phyloP scores from a whole-genome alignment of 495 filamentous ascomycete species.

The Cudoniella acicularis region DNA sequence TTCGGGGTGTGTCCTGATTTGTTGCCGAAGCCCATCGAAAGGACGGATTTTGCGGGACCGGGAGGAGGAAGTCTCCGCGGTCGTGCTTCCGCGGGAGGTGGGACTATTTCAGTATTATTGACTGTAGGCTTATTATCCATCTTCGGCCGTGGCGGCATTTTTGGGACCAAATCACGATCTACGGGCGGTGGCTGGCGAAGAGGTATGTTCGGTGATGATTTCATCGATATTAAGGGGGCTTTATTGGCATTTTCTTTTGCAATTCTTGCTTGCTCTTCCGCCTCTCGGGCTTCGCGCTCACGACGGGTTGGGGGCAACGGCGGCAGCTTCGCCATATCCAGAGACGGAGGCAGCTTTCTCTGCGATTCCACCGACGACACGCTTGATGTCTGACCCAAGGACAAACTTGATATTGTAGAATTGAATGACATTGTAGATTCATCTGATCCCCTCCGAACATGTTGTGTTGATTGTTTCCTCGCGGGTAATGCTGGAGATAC shows the following conservation, averaged over 20 bases:
- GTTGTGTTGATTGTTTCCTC: constrained; percentile 15
- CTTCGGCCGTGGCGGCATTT: constrained; percentile 19
- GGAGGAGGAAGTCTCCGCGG: constrained; percentile 21
- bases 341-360: constrained; percentile 43
- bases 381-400: constrained; percentile 9
- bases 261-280: constrained; percentile 17
- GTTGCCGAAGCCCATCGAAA: constrained; percentile 24
- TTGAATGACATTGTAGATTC: constrained; percentile 18
- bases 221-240: neutral
- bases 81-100: constrained; percentile 1
- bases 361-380: constrained; percentile 11
- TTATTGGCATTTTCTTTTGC: neutral
- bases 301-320: constrained; percentile 31
- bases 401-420: constrained; percentile 20
- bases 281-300: constrained; percentile 14
- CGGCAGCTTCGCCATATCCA: constrained; percentile 47
- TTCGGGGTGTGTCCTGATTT: constrained; percentile 15
- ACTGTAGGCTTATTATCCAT: constrained; percentile 3
- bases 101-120: constrained; percentile 2
- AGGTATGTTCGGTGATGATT: constrained; percentile 16
- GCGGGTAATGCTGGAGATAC: constrained; percentile 23
- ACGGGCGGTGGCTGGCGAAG: constrained; percentile 14
- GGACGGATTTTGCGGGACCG: constrained; percentile 2
- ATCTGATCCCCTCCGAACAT: constrained; percentile 17
- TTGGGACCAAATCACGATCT: constrained; percentile 15